phyloP scores from a whole-genome alignment of 345 rosid species.

The Dimocarpus longan region DNA sequence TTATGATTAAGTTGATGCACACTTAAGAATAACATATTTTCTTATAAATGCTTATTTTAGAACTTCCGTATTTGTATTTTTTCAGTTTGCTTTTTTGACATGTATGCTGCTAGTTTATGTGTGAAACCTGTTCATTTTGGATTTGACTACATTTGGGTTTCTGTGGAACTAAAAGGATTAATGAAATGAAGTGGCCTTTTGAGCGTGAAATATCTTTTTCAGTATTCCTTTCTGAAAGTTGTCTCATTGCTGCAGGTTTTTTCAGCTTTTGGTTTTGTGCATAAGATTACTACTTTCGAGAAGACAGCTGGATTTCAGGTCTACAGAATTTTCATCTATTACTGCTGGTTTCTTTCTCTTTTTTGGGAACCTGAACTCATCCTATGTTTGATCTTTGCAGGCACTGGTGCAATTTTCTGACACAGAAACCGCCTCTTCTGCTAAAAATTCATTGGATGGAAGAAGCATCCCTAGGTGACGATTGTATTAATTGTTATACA shows the following conservation, averaged over 20 bases:
- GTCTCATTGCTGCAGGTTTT: conserved; percentile 73
- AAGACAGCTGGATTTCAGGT: conserved; percentile 99
- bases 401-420: conserved; percentile 98
- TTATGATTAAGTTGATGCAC: not conserved
- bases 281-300: conserved; percentile 97
- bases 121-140: not conserved
- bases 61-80: conserved; percentile 1
- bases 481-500: conserved; percentile 62
- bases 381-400: conserved; percentile 42
- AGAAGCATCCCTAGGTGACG: conserved; percentile 99
- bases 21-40: not conserved
- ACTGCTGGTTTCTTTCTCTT: conserved; percentile 6
- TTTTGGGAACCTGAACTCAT: conserved; percentile 21
- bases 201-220: conserved; percentile 12
- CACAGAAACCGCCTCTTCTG: conserved; percentile 85
- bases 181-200: not conserved
- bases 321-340: not conserved
- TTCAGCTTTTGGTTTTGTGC: conserved; percentile 99
- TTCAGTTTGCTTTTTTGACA: not conserved
- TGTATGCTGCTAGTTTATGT: conserved; percentile 1
- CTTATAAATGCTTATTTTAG: conserved; percentile 4
- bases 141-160: not conserved
- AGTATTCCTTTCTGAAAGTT: conserved; percentile 30
- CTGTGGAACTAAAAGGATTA: not conserved
- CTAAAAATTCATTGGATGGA: conserved; percentile 88